Conservation (phyloP, 305 asterid species). For the Solanum hybrid region DNA sequence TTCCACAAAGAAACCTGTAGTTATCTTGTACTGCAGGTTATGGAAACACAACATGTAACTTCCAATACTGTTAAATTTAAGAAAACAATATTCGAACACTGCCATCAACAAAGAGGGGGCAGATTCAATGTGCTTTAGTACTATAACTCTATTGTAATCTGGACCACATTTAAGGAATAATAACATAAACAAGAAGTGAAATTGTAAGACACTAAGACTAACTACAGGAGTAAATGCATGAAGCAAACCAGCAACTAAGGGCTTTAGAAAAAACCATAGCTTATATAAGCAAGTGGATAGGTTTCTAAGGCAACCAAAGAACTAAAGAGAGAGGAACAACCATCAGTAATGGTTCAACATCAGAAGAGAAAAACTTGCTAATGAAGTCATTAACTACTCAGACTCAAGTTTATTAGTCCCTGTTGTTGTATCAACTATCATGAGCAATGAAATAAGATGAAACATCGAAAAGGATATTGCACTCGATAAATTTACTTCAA, state of each 20-base stretch:
- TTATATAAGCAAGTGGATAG: background rate
- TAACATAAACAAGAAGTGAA: background rate
- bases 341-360: background rate
- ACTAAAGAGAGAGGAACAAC: background rate
- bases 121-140: background rate
- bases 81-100: background rate
- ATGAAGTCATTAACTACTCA: background rate
- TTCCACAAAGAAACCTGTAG: slow-evolving; percentile 82
- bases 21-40: slow-evolving; percentile 66
- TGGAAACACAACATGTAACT: slow-evolving; percentile 23
- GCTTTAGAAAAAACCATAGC: background rate
- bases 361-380: background rate
- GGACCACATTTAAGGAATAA: background rate
- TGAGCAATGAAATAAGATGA: background rate
- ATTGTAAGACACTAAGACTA: background rate
- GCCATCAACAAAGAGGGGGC: background rate
- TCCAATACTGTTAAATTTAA: background rate
- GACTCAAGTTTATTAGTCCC: background rate
- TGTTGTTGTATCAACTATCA: background rate
- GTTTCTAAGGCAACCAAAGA: background rate
- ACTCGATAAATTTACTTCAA: slow-evolving; percentile 75
- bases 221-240: background rate
- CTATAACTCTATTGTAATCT: background rate
- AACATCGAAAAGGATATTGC: slow-evolving; percentile 74
- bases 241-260: background rate